These are phyloP conservation scores for Epichloe sp. DNA, from an alignment of 2,329 filamentous ascomycete genomes.

Conservation along the genomic window DNA sequence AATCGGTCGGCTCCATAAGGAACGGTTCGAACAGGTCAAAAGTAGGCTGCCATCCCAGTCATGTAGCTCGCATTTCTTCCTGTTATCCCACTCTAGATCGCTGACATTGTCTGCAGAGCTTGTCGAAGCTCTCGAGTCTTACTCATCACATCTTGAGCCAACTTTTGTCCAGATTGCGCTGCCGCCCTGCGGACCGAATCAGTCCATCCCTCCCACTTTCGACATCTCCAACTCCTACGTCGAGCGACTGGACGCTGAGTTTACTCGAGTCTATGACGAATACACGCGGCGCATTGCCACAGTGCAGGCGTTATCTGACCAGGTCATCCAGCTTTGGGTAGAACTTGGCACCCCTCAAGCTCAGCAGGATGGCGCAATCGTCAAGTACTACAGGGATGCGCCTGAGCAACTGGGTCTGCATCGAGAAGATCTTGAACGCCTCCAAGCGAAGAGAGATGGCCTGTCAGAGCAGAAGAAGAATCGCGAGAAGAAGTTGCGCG, in stretches of 20 bases:
- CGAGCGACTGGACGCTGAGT: constrained; percentile 75
- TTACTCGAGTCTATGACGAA: constrained; percentile 90
- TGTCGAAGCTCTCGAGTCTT: constrained; percentile 84
- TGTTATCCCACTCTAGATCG: background rate
- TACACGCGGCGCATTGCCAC: constrained; percentile 71
- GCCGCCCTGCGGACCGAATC: constrained; percentile 66
- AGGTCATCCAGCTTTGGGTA: constrained; percentile 90
- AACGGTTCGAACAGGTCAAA: constrained; percentile 90
- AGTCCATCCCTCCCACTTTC: constrained; percentile 68
- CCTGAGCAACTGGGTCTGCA: constrained; percentile 92
- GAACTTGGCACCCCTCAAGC: constrained; percentile 90
- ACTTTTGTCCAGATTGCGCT: constrained; percentile 77
- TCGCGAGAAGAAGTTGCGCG: constrained; percentile 63
- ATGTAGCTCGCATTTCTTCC: background rate
- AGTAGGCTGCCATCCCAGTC: constrained; percentile 42
- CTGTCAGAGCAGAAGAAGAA: constrained; percentile 78
- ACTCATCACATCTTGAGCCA: constrained; percentile 87
- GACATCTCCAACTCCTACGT: constrained; percentile 89
- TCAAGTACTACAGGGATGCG: constrained; percentile 78
- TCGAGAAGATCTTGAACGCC: constrained; percentile 64
- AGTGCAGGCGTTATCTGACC: constrained; percentile 63
- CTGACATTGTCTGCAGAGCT: constrained; percentile 49
- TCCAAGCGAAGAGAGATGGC: constrained; percentile 66
- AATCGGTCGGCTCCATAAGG: constrained; percentile 70
- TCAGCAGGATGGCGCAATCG: constrained; percentile 76